Evolutionary conservation across 108 stramenopile genomes (phyloP), one percentile per base, ranked within the genome.

Genomic region (Aurantiochytrium sp.): DNA sequence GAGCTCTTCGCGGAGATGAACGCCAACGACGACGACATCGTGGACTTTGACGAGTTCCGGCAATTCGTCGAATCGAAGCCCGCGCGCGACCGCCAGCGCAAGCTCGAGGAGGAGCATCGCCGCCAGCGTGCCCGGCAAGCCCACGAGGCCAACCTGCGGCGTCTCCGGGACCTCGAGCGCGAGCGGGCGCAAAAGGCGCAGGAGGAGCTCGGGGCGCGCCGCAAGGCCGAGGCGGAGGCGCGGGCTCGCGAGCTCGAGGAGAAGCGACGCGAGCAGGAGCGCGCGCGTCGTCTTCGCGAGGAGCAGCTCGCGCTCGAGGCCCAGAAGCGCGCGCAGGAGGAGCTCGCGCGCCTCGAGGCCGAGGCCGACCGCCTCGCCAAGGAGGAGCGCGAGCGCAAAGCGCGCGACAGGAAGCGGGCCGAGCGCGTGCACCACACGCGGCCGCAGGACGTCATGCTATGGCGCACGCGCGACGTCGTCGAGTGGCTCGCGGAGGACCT

Each of bases 321-420:
- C 19, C 1, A 81, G 39, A 48, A 81, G 32, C 73, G 73, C 0
- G 73, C 73, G 8, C 39, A 81, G 17, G 73, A 81, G 45, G 73
- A 81, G 39, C 73, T 81, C 2, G 42, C n/a, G 12, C 73, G 73
- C 32, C 42, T 48, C 2, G 10, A 48, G 27, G 73, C 39, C n/a
- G 73, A 81, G 24, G 45, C 39, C n/a, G 45, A 41, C 17, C 10
- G 39, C 27, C 45, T 81, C 21, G 42, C 39, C 24, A 65, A 65
- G 34, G 73, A 81, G 45, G 73, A 81, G 24, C 39, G 45, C n/a
- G 73, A 81, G 73, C 39, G 73, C 12, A 81, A 81, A n/a, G 42
- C 19, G 19, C 39, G 45, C 27, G 73, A 81, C 6, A 41, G 24
- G 45, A 81, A 81, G 39, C 73, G n/a, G 12, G 73, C 73, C 8